Evolutionary conservation across 768 basidiomycete species (phyloP), one percentile per base, ranked within the genome.

Genomic region (Podaxis sp.): DNA sequence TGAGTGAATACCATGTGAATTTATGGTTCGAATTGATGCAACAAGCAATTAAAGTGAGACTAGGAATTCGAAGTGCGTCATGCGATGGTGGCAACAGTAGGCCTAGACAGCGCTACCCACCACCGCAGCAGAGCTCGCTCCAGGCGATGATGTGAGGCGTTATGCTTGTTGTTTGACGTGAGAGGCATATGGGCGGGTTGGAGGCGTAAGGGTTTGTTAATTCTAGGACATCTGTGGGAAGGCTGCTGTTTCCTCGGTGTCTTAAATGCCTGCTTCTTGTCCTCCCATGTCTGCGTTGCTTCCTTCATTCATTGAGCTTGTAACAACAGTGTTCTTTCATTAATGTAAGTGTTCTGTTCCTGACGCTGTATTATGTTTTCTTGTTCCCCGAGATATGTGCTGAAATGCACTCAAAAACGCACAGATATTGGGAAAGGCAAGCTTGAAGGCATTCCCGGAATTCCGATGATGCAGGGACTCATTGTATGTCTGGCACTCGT

Each of bases 1-100:
- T 65, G 64, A 51, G 41, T 47, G 40, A 36, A 36, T 36, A 46
- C 49, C 59, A 61, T 56, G 65, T 55, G 49, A 59, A 46, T n/a
- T 46, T 19, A 57, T 37, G 25, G 12, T 27, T 50, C 25, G 49
- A 50, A 50, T 24, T 50, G 22, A 27, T 50, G 25, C 25, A 12
- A 12, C 22, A 4, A 12, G 19, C 25, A 13, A 24, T 50, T 50
- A 8, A 27, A 9, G 8, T 46, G 43, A 8, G 5, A 2, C 49
- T 25, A 27, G 49, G 15, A 19, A 43, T 52, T 60, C 63, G 41
- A 52, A 53, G 38, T 13, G 25, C 27, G n/a, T 53, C 51, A 53
- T 27, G 29, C 15, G 51, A 36, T 36, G 12, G 17, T 37, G 8
- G 24, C 53, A 4, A 55, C 38, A 6, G 5, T 12, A 17, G 1